Base-by-base conservation (phyloP, 192 early-diverging fungal genomes). In the Coemansia asiatica region DNA sequence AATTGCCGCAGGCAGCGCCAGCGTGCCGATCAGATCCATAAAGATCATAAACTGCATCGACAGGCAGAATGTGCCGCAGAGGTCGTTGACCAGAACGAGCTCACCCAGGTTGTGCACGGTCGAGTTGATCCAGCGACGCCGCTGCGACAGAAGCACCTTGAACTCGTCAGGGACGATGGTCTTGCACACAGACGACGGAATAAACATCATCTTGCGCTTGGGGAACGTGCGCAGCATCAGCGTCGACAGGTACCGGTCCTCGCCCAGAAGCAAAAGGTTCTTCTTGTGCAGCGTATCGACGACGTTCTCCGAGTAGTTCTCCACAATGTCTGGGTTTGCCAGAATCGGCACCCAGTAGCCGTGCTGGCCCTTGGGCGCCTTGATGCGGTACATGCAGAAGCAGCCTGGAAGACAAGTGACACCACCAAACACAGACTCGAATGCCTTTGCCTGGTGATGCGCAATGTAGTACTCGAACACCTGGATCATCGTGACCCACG, bases 1-100 rank as follows among this genome's bases (percentile, higher is more conserved):
- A 55, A 95, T 94, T 50, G 95, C 94, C 18, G 94, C 96, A 0
- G 96, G 96, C 16, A 98, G 82, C 10, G 92, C 90, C 26, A 96
- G 85, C 6, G 96, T 97, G 29, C 94, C 95, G 31, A 95, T 81
- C 27, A 98, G 82, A 47, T 98, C 95, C 89, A 98, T 93, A 58
- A 94, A 92, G 46, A 98, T 89, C 47, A 96, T 87, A 79, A 98
- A 98, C 85, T 97, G 95, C 94, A 95, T 93, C 35, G 90, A 91
- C 68, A 94, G 76, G 63, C 91, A 94, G 73, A 93, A 95, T 7
- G 87, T 90, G 3, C 94, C 94, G 75, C 94, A 95, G 54, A 95
- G 81, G 68, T 95, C 90, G 27, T 86, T 82, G 61, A 94, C 89
- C 50, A 91, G 74, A 27, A 95, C 84, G 49, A 95, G 64, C 75